Conservation (phyloP, 2,329 filamentous ascomycete genomes). For the Simplicillium aogashimaense region DNA sequence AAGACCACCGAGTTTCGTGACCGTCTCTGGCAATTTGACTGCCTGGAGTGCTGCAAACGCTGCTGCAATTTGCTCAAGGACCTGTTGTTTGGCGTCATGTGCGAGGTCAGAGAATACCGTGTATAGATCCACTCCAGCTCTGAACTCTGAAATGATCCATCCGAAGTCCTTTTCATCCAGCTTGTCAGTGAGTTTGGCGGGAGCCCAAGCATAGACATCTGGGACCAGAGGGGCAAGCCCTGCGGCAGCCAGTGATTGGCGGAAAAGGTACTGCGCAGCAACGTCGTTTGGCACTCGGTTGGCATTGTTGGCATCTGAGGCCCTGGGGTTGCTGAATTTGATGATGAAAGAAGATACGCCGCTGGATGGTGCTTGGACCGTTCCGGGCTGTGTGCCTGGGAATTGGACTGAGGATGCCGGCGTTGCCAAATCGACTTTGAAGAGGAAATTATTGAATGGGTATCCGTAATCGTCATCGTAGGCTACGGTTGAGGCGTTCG, state of each 20-base stretch:
- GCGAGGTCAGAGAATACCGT: conserved; percentile 8
- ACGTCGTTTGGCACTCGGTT: conserved; percentile 18
- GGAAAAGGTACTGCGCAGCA: conserved; percentile 11
- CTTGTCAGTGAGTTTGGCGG: conserved; percentile 1
- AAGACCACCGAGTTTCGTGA: conserved; percentile 11
- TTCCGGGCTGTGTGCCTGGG: conserved; percentile 8
- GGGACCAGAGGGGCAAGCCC: conserved; percentile 9
- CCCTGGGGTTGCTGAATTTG: conserved; percentile 14
- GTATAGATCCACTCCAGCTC: conserved; percentile 12
- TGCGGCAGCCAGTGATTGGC: conserved; percentile 6
- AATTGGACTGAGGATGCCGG: conserved; percentile 8
- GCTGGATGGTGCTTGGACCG: conserved; percentile 2
- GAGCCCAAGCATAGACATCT: conserved; percentile 13
- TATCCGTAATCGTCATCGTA: conserved; percentile 11
- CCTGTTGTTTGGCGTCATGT: conserved; percentile 2
- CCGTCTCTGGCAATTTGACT: conserved; percentile 7
- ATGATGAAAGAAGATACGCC: conserved; percentile 10
- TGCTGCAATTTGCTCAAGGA: conserved; percentile 13
- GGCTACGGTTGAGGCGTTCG: conserved; percentile 9
- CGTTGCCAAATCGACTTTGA: conserved; percentile 10
- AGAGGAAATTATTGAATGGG: conserved; percentile 16
- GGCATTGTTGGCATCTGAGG: conserved; percentile 12
- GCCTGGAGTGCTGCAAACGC: conserved; percentile 10
- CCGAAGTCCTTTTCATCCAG: conserved; percentile 8
- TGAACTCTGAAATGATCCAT: conserved; percentile 15